Conservation (phyloP, 208 protist species). For the Trypanosoma grayi region DNA sequence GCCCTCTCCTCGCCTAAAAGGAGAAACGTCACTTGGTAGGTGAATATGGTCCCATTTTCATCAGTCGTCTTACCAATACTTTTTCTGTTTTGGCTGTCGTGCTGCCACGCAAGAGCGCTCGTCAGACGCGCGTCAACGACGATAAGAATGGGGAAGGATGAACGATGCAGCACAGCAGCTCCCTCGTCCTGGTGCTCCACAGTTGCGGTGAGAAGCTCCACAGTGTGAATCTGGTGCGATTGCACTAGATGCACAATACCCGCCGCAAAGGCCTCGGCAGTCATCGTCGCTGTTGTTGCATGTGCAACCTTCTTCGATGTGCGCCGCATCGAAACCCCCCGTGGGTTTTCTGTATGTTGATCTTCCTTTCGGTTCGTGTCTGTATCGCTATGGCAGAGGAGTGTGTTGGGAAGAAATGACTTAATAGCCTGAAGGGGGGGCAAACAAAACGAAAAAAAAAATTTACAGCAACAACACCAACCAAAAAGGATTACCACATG, state of each 20-base stretch:
- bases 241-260: constrained; percentile 20
- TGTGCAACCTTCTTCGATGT: not conserved
- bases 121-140: constrained; percentile 13
- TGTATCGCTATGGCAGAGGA: too few species aligned
- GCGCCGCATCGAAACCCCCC: not conserved
- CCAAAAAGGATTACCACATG: not conserved
- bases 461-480: not conserved
- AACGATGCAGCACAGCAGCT: not conserved
- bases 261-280: constrained; percentile 18
- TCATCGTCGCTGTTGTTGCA: not conserved
- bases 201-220: constrained; percentile 16
- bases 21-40: constrained; percentile 1
- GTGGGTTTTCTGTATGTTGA: too few species aligned
- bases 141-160: not conserved
- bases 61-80: not conserved
- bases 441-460: not conserved
- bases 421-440: not conserved
- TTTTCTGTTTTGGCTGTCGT: not conserved
- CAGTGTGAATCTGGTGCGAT: constrained; percentile 26
- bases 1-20: not conserved
- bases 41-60: constrained; percentile 4
- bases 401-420: too few species aligned
- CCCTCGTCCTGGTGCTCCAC: not conserved
- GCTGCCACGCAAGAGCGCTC: constrained; percentile 13
- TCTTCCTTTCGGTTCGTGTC: too few species aligned